These are phyloP conservation scores for Curvularia hawaiiensis DNA, from an alignment of 2,329 filamentous ascomycete species.

Conservation along the genomic window DNA sequence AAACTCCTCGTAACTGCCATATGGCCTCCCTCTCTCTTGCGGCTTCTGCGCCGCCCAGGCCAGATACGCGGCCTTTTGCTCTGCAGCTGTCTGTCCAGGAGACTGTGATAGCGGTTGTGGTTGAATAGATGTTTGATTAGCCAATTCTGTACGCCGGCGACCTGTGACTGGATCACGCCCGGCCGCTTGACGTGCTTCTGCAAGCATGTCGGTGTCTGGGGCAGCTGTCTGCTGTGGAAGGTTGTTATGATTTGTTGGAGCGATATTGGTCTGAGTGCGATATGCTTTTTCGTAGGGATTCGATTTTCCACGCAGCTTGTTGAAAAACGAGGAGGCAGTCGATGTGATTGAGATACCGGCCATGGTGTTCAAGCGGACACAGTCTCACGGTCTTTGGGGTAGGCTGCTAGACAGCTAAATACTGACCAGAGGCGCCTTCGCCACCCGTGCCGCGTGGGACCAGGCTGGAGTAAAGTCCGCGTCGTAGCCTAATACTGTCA, in stretches of 20 bases:
- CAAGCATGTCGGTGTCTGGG: constrained; percentile 18
- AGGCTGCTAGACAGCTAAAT: background rate
- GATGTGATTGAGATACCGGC: constrained; percentile 8
- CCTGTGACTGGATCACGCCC: constrained; percentile 31
- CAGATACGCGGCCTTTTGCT: constrained; percentile 11
- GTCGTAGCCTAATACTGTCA: constrained; percentile 6
- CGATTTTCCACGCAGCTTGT: constrained; percentile 11
- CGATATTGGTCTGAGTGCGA: background rate
- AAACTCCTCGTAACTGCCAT: constrained; percentile 19
- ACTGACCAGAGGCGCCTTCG: background rate
- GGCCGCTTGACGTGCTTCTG: constrained; percentile 25
- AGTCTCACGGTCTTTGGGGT: background rate
- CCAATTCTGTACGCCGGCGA: background rate
- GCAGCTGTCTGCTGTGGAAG: background rate
- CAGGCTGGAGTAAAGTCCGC: background rate
- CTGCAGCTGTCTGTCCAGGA: constrained; percentile 3
- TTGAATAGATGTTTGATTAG: background rate
- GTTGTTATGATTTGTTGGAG: background rate
- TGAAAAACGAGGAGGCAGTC: constrained; percentile 1
- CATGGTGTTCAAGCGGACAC: background rate
- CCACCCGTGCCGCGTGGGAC: background rate
- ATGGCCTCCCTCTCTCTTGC: constrained; percentile 15
- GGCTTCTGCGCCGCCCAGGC: constrained; percentile 11
- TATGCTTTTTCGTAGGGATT: constrained; percentile 11
- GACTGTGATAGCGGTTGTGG: background rate